phyloP scores from a whole-genome alignment of 192 early-diverging fungal genomes.

The Rhizophagus sp. region DNA sequence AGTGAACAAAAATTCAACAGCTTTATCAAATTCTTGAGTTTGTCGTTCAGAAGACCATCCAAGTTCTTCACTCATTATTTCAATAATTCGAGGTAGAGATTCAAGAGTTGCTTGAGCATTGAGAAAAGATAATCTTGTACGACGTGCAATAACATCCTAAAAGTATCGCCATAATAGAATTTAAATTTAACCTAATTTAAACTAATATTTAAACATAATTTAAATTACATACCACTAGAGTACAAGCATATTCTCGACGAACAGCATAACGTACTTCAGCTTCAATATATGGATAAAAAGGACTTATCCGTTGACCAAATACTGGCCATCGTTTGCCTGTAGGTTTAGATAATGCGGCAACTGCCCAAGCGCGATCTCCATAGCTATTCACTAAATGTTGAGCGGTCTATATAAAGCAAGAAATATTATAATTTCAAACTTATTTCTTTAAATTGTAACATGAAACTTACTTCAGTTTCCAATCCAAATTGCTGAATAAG shows the following conservation, averaged over 20 bases:
- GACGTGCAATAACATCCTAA: slow-evolving; percentile 88
- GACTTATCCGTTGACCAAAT: slow-evolving; percentile 76
- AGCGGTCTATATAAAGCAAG: slow-evolving; percentile 55
- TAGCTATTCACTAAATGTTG: slow-evolving; percentile 89
- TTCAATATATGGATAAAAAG: slow-evolving; percentile 90
- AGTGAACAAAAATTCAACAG: slow-evolving; percentile 75
- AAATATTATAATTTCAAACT: background rate
- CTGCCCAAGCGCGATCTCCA: slow-evolving; percentile 93
- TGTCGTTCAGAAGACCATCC: slow-evolving; percentile 71
- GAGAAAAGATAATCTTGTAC: slow-evolving; percentile 89
- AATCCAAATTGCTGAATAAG: slow-evolving; percentile 95
- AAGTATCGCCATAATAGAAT: slow-evolving; percentile 1
- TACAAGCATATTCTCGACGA: slow-evolving; percentile 89
- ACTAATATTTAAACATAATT: background rate
- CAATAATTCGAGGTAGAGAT: slow-evolving; percentile 80
- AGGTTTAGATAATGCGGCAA: slow-evolving; percentile 78
- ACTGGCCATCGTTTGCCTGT: slow-evolving; percentile 76
- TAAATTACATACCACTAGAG: slow-evolving; percentile 60
- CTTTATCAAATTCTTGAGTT: slow-evolving; percentile 67
- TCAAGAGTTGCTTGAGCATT: slow-evolving; percentile 90
- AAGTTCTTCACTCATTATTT: slow-evolving; percentile 91
- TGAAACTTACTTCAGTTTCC: slow-evolving; percentile 65
- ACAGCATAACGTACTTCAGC: slow-evolving; percentile 93
- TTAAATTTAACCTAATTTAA: background rate
- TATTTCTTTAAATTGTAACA: background rate